phyloP scores from a whole-genome alignment of 495 filamentous ascomycete species.

The Sabuloglossum arenarium region DNA sequence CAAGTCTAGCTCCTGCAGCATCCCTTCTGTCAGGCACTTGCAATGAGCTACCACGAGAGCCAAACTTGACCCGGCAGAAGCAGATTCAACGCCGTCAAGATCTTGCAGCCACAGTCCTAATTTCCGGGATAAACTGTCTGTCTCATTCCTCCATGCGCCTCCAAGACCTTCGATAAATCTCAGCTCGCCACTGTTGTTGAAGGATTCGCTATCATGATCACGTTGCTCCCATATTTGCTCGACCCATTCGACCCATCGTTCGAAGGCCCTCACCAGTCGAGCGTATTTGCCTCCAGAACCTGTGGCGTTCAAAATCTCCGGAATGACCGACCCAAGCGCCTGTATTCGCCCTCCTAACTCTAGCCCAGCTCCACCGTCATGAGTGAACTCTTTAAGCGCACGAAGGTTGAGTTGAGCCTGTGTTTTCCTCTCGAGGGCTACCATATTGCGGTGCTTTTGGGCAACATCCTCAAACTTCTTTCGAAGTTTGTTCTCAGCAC shows the following conservation, averaged over 20 bases:
- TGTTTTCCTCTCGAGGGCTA: conserved; percentile 8
- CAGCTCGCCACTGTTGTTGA: neutral
- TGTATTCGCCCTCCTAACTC: conserved; percentile 28
- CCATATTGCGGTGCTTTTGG: conserved; percentile 14
- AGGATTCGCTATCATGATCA: neutral
- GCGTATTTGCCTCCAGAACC: conserved; percentile 27
- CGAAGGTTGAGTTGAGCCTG: conserved; percentile 10
- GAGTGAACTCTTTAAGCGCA: conserved; percentile 9
- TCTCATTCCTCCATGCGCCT: neutral
- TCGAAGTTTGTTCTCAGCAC: conserved; percentile 22
- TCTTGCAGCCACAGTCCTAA: neutral
- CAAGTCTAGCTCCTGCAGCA: neutral
- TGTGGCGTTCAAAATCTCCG: conserved; percentile 26
- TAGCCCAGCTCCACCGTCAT: neutral
- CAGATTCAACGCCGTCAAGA: neutral
- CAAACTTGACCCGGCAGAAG: neutral
- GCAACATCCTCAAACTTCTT: conserved; percentile 20
- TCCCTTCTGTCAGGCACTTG: neutral
- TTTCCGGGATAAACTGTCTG: neutral
- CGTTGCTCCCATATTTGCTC: conserved; percentile 20
- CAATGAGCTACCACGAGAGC: neutral
- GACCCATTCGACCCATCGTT: conserved; percentile 25
- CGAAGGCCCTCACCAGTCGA: conserved; percentile 26
- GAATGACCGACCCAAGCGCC: conserved; percentile 27
- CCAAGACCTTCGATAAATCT: neutral